Percentiles rank a stretch among this genome's conserved stretches.
These are phyloP conservation scores for Rhizopus delemar DNA, from an alignment of 371 early-diverging fungal genomes.

Conservation along the genomic window DNA sequence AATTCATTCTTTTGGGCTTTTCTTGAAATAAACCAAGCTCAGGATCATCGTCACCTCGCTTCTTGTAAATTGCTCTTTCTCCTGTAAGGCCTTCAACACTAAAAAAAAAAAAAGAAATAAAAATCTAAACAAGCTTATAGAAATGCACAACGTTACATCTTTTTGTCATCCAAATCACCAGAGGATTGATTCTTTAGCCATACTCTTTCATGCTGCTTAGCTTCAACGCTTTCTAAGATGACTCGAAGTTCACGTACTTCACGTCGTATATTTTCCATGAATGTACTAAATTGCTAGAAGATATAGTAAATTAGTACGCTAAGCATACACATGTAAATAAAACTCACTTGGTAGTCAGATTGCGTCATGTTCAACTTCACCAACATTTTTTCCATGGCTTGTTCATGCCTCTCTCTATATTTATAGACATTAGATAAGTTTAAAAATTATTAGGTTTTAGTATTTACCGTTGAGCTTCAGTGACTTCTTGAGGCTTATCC, in stretches of 20 bases:
- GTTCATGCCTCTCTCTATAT: conserved; percentile 64
- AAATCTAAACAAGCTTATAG: neutral
- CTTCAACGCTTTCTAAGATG: conserved; percentile 75
- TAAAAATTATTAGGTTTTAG: neutral
- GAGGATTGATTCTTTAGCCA: conserved; percentile 82
- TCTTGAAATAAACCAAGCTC: conserved; percentile 68
- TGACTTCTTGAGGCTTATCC: conserved; percentile 51
- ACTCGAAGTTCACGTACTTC: conserved; percentile 80
- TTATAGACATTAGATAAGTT: neutral
- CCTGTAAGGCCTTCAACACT: conserved; percentile 80
- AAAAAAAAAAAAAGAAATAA: neutral
- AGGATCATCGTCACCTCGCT: conserved; percentile 78
- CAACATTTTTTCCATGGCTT: conserved; percentile 66
- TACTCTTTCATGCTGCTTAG: conserved; percentile 81
- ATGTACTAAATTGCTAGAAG: conserved; percentile 49
- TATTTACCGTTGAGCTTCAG: conserved; percentile 59
- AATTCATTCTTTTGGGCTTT: conserved; percentile 77
- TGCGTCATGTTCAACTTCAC: conserved; percentile 71
- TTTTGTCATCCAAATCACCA: conserved; percentile 85
- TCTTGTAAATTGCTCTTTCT: conserved; percentile 77
- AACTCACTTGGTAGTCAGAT: conserved; percentile 60
- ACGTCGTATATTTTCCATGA: conserved; percentile 64
- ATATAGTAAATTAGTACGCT: neutral
- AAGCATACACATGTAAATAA: neutral
- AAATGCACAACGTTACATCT: conserved; percentile 47